phyloP scores from a whole-genome alignment of 768 basidiomycete genomes.

The Termitomyces eurrhizus region DNA sequence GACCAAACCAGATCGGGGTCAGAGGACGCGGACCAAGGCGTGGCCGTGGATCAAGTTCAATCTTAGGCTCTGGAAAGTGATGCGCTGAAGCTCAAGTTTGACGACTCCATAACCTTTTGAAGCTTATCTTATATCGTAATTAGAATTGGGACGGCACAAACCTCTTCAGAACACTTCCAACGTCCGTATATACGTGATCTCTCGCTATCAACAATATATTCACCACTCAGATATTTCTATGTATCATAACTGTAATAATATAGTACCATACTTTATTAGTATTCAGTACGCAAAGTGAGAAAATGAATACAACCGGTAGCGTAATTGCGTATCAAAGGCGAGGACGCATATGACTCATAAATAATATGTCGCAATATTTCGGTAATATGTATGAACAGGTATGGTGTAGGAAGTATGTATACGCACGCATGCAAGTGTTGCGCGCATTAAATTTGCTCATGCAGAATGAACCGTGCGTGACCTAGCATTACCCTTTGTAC shows the following conservation, averaged over 20 bases:
- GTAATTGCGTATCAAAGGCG: too few species aligned
- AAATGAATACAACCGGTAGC: too few species aligned
- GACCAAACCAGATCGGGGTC: not conserved
- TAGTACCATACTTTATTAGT: not conserved
- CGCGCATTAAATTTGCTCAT: not conserved
- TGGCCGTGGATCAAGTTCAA: constrained; percentile 15
- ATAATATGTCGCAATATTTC: too few species aligned
- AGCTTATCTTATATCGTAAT: not conserved
- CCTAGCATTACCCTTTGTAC: not conserved
- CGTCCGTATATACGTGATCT: not conserved
- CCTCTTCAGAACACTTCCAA: not conserved
- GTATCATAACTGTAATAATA: constrained; percentile 1
- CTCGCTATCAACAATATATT: not conserved
- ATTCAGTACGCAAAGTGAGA: too few species aligned
- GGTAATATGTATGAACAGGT: too few species aligned
- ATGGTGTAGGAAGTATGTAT: not conserved
- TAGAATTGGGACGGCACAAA: not conserved
- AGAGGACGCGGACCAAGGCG: constrained; percentile 26
- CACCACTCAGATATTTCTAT: not conserved
- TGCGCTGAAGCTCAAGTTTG: constrained; percentile 6
- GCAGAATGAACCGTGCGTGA: too few species aligned
- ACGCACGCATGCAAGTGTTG: not conserved
- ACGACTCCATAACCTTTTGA: not conserved
- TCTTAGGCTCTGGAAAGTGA: constrained; percentile 3
- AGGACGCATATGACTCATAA: too few species aligned